Evolutionary conservation across 2,329 filamentous ascomycete genomes (phyloP).

Genomic region (Exophiala spinifera): DNA sequence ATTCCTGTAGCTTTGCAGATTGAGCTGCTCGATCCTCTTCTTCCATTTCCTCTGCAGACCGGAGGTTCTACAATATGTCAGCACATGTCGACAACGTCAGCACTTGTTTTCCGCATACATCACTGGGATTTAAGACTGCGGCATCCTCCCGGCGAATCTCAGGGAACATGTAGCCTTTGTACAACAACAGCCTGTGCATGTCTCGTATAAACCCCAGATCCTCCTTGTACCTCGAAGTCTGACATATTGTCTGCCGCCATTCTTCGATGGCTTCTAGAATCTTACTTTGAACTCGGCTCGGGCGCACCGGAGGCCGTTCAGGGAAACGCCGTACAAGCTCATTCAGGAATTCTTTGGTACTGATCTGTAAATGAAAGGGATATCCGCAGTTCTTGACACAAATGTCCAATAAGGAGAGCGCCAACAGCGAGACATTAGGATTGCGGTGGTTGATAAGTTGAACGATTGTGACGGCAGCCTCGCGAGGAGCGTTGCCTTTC

Average conservation of each 20-base stretch:
- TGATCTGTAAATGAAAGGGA: slow-evolving; percentile 96
- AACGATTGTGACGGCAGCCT: slow-evolving; percentile 90
- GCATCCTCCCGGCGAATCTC: slow-evolving; percentile 91
- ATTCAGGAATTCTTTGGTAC: slow-evolving; percentile 98
- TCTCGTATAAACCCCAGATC: slow-evolving; percentile 94
- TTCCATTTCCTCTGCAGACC: slow-evolving; percentile 98
- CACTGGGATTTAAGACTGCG: slow-evolving; percentile 91
- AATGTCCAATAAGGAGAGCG: slow-evolving; percentile 80
- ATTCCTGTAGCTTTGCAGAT: slow-evolving; percentile 94
- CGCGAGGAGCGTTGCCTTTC: slow-evolving; percentile 91
- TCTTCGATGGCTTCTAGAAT: slow-evolving; percentile 97
- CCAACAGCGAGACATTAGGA: slow-evolving; percentile 87
- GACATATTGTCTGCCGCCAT: slow-evolving; percentile 97
- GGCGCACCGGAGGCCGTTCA: slow-evolving; percentile 81
- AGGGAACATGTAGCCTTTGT: slow-evolving; percentile 96
- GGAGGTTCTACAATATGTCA: slow-evolving; percentile 67
- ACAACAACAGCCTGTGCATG: slow-evolving; percentile 92
- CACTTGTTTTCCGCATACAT: slow-evolving; percentile 56
- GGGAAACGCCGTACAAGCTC: slow-evolving; percentile 95
- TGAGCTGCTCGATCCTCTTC: slow-evolving; percentile 92
- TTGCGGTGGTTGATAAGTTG: slow-evolving; percentile 96
- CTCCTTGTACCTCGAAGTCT: slow-evolving; percentile 95
- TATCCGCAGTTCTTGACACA: slow-evolving; percentile 99
- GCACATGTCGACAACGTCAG: slow-evolving; percentile 7
- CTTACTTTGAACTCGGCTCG: slow-evolving; percentile 82